Evolutionary conservation across 78 protist genomes (phyloP), one percentile per base, ranked within the genome.

Genomic region (Ministeria vibrans): DNA sequence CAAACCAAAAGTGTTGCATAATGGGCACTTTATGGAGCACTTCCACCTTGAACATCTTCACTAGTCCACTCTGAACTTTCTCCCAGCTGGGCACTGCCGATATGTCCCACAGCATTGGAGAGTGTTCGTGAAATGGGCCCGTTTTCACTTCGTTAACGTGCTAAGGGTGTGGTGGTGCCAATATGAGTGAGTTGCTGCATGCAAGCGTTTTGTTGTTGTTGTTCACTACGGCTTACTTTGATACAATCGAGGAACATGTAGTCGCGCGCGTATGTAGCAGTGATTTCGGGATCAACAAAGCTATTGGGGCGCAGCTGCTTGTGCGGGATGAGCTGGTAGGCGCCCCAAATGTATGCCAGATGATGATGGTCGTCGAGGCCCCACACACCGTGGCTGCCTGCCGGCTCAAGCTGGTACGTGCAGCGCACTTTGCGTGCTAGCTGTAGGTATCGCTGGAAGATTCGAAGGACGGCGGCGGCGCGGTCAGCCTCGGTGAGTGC

Each of bases 301-400:
- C 34, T 27, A 20, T 63, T 32, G 25, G 41, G 41, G 43, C 13
- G 34, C 34, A 63, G 28, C 43, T 34, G 71, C 42, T 2, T 4
- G 4, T 63, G 71, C 18, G 28, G 86, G 1, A 46, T 30, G 2
- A 96, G 80, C 85, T 97, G 99, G 0, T 95, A 79, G 2, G 95
- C 84, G n/a, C 99, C 99, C 71, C 75, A 91, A 9, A 87, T n/a
- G 46, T 92, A 97, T 7, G 95, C 92, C 20, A 97, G 81, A 81
- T 92, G 91, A 25, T 95, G 97, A 51, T 90, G 96, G 77, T 97
- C 99, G 70, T 97, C 99, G 22, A 97, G 78, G 5, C 96, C 93
- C 98, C 97, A 97, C 7, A 94, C 99, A 34, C 99, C 99, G 51
- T 89, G 98, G 20, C 95, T 79, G 27, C 99, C 99, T 0, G 99